Conservation (phyloP, 2,329 filamentous ascomycete genomes). For the Aspergillus sp. region DNA sequence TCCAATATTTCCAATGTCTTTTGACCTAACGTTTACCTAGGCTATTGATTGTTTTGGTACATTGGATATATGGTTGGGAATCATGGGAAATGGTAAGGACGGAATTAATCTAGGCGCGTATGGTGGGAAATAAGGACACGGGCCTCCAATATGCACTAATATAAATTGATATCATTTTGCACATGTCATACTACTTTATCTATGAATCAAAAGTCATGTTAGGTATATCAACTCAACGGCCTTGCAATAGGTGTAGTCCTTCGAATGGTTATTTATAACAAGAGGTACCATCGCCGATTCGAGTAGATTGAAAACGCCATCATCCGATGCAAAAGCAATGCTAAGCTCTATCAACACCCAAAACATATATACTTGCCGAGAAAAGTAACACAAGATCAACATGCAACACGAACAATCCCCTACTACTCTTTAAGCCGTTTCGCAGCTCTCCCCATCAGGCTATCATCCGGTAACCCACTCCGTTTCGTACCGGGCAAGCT, state of each 20-base stretch:
- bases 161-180: neutral
- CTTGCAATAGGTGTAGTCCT: too few relatives aligned
- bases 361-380: neutral
- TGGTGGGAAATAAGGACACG: neutral
- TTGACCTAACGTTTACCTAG: neutral
- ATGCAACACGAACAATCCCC: neutral
- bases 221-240: too few relatives aligned
- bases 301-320: too few relatives aligned
- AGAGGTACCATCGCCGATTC: too few relatives aligned
- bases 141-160: neutral
- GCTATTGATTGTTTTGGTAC: slow-evolving; percentile 2
- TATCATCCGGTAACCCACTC: slow-evolving; percentile 80
- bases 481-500: slow-evolving; percentile 90
- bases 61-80: neutral
- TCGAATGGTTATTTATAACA: too few relatives aligned
- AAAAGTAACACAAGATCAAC: neutral
- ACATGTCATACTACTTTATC: too few relatives aligned
- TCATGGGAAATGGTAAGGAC: neutral
- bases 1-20: neutral
- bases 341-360: neutral
- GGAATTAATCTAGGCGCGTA: neutral
- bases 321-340: too few relatives aligned
- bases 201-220: too few relatives aligned
- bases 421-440: slow-evolving; percentile 55
- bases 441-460: slow-evolving; percentile 56